Conservation (phyloP, 108 stramenopile genomes). For the Skeletonema tropicum region DNA sequence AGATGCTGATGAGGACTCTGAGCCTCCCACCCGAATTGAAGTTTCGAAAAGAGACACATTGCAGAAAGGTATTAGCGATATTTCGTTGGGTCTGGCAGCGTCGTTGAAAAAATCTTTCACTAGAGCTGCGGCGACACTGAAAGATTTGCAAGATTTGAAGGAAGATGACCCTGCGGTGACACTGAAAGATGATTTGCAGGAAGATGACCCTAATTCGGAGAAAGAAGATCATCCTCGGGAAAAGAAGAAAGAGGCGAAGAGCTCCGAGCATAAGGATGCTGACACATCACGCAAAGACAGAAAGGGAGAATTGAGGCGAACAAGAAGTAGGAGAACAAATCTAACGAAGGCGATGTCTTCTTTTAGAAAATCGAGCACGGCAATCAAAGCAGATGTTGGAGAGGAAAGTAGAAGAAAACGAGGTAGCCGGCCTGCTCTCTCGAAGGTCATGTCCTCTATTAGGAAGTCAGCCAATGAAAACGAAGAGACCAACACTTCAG, state of each 20-base stretch:
- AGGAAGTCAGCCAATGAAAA: background rate
- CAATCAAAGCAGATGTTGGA: background rate
- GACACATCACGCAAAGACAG: background rate
- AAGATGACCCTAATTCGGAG: background rate
- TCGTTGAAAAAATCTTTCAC: background rate
- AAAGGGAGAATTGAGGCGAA: background rate
- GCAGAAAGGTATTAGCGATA: slow-evolving; percentile 2
- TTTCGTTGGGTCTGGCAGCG: background rate
- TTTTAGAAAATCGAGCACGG: background rate
- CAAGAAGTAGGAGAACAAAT: background rate
- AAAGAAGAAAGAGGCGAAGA: background rate
- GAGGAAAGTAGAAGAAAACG: background rate
- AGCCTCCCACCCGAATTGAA: background rate
- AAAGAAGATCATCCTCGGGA: background rate
- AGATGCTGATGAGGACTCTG: background rate
- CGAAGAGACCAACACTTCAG: background rate
- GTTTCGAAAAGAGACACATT: background rate
- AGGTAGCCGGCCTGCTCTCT: background rate
- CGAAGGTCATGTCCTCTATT: background rate
- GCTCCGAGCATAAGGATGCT: background rate
- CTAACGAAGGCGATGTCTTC: background rate
- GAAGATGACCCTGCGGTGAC: background rate
- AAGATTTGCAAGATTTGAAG: background rate
- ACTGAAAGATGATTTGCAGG: slow-evolving; percentile 1
- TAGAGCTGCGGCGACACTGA: background rate